Conservation (phyloP, 306 rosid genomes). For the Cicer bijugum region DNA sequence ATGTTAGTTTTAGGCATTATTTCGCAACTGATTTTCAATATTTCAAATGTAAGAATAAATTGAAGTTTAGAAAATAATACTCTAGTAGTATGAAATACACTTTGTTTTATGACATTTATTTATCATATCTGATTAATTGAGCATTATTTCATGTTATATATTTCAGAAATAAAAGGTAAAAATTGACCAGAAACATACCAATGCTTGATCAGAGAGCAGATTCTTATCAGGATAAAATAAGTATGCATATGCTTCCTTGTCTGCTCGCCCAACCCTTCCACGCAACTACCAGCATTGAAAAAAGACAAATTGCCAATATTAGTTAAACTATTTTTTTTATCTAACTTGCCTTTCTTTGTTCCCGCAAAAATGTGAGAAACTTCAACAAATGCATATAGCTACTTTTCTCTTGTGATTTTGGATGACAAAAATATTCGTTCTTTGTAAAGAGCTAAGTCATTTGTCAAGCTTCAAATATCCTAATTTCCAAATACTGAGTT, state of each 20-base stretch:
- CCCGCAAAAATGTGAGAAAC: not conserved
- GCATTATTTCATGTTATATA: conserved; percentile 31
- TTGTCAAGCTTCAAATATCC: conserved; percentile 12
- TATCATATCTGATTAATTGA: conserved; percentile 13
- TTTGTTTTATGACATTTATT: not conserved
- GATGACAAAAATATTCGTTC: not conserved
- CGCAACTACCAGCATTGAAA: conserved; percentile 69
- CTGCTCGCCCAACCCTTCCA: conserved; percentile 98
- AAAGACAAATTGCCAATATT: conserved; percentile 16
- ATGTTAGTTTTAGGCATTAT: conserved; percentile 41
- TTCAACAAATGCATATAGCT: conserved; percentile 4
- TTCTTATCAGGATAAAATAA: conserved; percentile 85
- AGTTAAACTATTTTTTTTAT: conserved; percentile 30
- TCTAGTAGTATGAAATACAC: conserved; percentile 3
- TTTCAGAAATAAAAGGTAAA: conserved; percentile 29
- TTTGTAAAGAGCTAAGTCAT: conserved; percentile 4
- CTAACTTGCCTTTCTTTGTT: conserved; percentile 19
- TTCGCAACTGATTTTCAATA: conserved; percentile 35
- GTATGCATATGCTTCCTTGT: conserved; percentile 93
- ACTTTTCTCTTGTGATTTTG: not conserved
- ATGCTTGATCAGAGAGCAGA: conserved; percentile 60
- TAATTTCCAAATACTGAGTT: conserved; percentile 11
- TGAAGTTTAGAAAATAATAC: conserved; percentile 18
- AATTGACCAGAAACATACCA: conserved; percentile 60
- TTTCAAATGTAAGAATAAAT: conserved; percentile 30